Evolutionary conservation across 2,329 filamentous ascomycete species (phyloP).

Genomic region (Trichoderma harzianum): DNA sequence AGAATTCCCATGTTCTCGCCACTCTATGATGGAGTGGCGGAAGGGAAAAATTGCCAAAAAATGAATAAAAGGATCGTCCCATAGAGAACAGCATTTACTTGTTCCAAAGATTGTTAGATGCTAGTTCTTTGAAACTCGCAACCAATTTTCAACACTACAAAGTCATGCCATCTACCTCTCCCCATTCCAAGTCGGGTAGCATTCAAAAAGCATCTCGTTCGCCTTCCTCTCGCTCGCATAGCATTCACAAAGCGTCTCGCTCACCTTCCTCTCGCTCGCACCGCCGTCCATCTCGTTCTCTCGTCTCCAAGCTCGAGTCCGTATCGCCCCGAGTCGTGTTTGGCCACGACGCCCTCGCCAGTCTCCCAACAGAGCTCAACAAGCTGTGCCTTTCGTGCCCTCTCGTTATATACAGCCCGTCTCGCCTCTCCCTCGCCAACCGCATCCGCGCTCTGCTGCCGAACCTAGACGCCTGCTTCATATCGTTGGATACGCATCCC

Average conservation of each 20-base stretch:
- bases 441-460: conserved; percentile 34
- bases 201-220: neutral
- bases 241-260: neutral
- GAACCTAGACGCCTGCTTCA: conserved; percentile 32
- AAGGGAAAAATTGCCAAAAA: neutral
- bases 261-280: neutral
- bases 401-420: conserved; percentile 39
- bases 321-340: conserved; percentile 34
- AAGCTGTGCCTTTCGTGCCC: conserved; percentile 32
- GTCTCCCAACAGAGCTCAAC: conserved; percentile 34
- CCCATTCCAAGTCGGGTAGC: neutral
- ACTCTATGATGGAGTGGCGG: neutral
- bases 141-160: neutral
- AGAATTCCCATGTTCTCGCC: conserved; percentile 9
- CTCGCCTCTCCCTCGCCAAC: conserved; percentile 34
- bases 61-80: neutral
- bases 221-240: neutral
- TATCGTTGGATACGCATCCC: conserved; percentile 32
- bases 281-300: neutral
- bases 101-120: neutral
- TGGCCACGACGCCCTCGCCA: conserved; percentile 32
- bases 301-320: neutral
- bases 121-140: neutral
- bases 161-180: conserved; percentile 14
- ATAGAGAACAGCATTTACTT: neutral